Evolutionary conservation across 768 basidiomycete genomes (phyloP), one percentile per base, ranked within the genome.

Genomic region (Lactarius evosmus): DNA sequence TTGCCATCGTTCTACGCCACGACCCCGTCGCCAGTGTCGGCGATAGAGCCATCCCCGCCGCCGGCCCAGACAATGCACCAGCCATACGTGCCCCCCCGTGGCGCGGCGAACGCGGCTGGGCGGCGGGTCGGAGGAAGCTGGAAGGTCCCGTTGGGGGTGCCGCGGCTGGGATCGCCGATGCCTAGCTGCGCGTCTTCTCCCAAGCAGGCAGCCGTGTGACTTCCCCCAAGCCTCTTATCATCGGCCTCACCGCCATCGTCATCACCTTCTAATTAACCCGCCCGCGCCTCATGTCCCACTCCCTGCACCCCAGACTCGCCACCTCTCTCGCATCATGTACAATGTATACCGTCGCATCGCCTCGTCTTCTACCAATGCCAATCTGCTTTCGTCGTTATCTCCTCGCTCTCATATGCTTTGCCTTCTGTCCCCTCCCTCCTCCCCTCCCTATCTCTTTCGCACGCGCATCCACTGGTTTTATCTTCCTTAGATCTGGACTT

Each of bases 91-190:
- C 61, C 65, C 11, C 66, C 61, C 14, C 33, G 58, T 7, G 62
- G 62, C 16, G 66, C 66, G 16, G 50, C 59, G 29, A 67, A 63
- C 6, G 25, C 58, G 4, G 33, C 50, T 19, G 22, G 30, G 14
- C 62, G 66, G 1, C 66, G 59, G 2, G 67, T 68, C 27, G 67
- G 58, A n/a, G 66, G 67, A 0, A 67, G 7, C 30, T 68, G 67
- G 66, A 53, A 58, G 38, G 40, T 59, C 5, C 66, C 63, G 27
- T 4, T 61, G 32, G 59, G 33, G 11, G 32, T 65, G 30, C 52
- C 59, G 25, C 55, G 50, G 0, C 32, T 52, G 12, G 55, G 55
- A 1, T 65, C 59, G 7, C 63, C 55, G 16, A 44, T 52, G 34
- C 46, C 59, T 2, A 61, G 63, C 5, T 56, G 59, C 4, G 11